Evolutionary conservation across 805 yeast species (phyloP).

Genomic region (Scheffersomyces lignosus): DNA sequence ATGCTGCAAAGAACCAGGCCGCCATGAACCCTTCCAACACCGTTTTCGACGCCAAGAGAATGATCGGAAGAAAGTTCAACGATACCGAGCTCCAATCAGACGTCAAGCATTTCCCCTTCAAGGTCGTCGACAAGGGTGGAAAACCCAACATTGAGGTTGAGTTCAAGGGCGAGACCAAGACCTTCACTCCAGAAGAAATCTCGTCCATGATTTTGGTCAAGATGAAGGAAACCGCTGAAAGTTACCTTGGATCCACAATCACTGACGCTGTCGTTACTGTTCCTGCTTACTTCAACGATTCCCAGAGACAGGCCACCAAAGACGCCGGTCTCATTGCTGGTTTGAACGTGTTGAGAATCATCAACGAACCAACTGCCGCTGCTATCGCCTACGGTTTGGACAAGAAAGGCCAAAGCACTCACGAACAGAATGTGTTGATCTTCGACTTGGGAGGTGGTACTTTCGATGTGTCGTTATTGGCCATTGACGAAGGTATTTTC

Average conservation of each 20-base stretch:
- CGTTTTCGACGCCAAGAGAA: slow-evolving; percentile 93
- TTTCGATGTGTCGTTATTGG: slow-evolving; percentile 84
- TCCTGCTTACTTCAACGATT: slow-evolving; percentile 45
- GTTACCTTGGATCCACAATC: slow-evolving; percentile 79
- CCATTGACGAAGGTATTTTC: slow-evolving; percentile 89
- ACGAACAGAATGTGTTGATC: slow-evolving; percentile 86
- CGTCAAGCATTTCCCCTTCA: slow-evolving; percentile 87
- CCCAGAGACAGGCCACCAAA: slow-evolving; percentile 46
- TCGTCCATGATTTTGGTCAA: slow-evolving; percentile 89
- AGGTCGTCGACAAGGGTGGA: slow-evolving; percentile 71
- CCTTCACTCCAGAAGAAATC: slow-evolving; percentile 91
- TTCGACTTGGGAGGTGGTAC: slow-evolving; percentile 99
- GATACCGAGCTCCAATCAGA: slow-evolving; percentile 81
- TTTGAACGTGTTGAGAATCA: slow-evolving; percentile 44
- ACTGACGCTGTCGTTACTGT: slow-evolving; percentile 50
- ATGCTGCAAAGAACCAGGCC: slow-evolving; percentile 98
- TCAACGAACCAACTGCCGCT: slow-evolving; percentile 48
- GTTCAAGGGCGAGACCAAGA: slow-evolving; percentile 82
- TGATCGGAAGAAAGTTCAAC: slow-evolving; percentile 77
- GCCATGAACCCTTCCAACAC: slow-evolving; percentile 95
- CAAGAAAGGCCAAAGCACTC: slow-evolving; percentile 49
- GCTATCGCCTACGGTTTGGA: slow-evolving; percentile 48
- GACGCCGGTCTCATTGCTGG: slow-evolving; percentile 49
- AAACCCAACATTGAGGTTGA: slow-evolving; percentile 89
- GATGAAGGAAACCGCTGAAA: slow-evolving; percentile 94